phyloP scores from a whole-genome alignment of 768 basidiomycete species.

The Strobilomyces dryophilus region DNA sequence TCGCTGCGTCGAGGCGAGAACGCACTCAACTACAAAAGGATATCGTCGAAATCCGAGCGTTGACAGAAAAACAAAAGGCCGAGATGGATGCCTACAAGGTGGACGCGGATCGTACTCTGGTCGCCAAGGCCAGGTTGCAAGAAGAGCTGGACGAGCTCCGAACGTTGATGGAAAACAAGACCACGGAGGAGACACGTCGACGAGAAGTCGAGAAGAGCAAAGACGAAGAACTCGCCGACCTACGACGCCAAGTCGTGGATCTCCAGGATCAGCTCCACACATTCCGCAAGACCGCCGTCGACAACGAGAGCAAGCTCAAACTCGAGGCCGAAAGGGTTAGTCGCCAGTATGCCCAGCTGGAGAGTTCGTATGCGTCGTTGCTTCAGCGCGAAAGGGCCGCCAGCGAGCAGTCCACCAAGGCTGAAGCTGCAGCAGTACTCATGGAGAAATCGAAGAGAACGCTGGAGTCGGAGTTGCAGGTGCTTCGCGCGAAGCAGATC shows the following conservation, averaged over 20 bases:
- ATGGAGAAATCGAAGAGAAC: conserved; percentile 66
- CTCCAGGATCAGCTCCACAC: conserved; percentile 67
- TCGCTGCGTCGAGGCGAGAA: conserved; percentile 52
- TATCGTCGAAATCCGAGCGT: conserved; percentile 63
- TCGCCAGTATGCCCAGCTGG: conserved; percentile 57
- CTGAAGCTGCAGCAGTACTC: conserved; percentile 47
- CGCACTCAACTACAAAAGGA: conserved; percentile 53
- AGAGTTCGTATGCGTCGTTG: conserved; percentile 61
- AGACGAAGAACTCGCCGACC: conserved; percentile 73
- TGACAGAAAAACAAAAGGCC: conserved; percentile 59
- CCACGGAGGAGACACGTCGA: conserved; percentile 79
- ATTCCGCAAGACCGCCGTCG: conserved; percentile 55
- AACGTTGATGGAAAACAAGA: conserved; percentile 77
- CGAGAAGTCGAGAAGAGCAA: conserved; percentile 83
- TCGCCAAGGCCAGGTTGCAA: conserved; percentile 59
- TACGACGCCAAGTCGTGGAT: conserved; percentile 59
- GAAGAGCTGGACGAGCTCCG: conserved; percentile 86
- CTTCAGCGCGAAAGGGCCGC: conserved; percentile 53
- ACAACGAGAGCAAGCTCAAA: conserved; percentile 69
- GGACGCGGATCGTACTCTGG: conserved; percentile 43
- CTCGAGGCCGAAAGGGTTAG: conserved; percentile 65
- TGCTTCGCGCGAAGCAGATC: conserved; percentile 62
- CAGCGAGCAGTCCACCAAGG: conserved; percentile 47
- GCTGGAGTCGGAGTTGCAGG: conserved; percentile 69
- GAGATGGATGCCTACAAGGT: conserved; percentile 59